Percentiles rank a stretch among this genome's conserved stretches.
phyloP scores from a whole-genome alignment of 176 grass and related monocot species.

The Lolium multiflorum region DNA sequence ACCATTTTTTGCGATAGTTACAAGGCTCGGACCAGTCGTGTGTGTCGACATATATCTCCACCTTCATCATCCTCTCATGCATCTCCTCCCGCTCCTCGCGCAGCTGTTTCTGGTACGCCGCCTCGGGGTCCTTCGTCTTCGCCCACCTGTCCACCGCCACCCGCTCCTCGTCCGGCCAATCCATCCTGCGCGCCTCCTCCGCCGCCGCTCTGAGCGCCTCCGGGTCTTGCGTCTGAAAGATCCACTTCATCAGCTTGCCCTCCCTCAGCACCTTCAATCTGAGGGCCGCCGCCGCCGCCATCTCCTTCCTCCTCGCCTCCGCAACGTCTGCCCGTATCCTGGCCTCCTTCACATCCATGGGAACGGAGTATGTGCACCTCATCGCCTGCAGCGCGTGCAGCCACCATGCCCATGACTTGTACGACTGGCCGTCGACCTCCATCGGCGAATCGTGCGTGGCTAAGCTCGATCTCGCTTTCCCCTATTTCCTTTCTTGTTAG shows the following conservation, averaged over 20 bases:
- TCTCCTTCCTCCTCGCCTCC: not conserved
- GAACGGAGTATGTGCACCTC: not conserved
- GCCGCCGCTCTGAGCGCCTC: too few species aligned
- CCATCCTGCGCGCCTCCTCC: too few species aligned
- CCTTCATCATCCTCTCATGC: not conserved
- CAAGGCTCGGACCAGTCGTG: not conserved
- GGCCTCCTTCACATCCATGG: not conserved
- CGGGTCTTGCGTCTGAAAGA: too few species aligned
- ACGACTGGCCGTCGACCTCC: not conserved
- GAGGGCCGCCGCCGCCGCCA: not conserved
- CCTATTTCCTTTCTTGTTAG: not conserved
- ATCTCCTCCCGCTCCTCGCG: not conserved
- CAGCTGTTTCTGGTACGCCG: not conserved
- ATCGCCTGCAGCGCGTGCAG: not conserved
- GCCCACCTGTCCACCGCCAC: not conserved
- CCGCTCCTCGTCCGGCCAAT: not conserved
- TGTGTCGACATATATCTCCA: not conserved
- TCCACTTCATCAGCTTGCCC: not conserved
- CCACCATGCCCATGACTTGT: not conserved
- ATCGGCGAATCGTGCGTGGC: not conserved
- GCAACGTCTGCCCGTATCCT: not conserved
- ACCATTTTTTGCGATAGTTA: not conserved
- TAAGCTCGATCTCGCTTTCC: too few species aligned
- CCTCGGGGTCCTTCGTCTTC: not conserved
- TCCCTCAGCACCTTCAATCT: not conserved